Conservation (phyloP, 2,329 filamentous ascomycete species). For the Diaporthe sp. region DNA sequence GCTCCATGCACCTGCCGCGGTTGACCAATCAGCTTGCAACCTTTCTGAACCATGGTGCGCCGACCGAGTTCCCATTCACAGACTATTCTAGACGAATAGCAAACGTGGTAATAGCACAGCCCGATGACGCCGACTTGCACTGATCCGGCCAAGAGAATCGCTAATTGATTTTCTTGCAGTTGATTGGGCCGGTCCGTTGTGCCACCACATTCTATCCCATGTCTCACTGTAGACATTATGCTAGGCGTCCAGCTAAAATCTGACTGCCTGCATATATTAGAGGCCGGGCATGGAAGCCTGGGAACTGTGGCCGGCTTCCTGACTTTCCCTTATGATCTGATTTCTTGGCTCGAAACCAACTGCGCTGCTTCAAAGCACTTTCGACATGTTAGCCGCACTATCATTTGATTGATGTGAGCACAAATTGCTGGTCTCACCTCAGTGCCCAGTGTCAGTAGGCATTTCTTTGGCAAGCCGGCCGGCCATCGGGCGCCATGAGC, state of each 20-base stretch:
- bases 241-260: neutral
- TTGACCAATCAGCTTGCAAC: too few relatives aligned
- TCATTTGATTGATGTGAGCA: neutral
- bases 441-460: too few relatives aligned
- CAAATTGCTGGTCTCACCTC: too few relatives aligned
- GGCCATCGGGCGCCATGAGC: neutral
- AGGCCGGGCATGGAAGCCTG: neutral
- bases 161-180: neutral
- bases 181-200: neutral
- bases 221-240: neutral
- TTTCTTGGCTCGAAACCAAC: neutral
- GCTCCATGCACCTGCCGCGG: too few relatives aligned
- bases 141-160: neutral
- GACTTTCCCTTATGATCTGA: neutral
- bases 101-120: too few relatives aligned
- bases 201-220: neutral
- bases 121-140: too few relatives aligned
- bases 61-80: too few relatives aligned
- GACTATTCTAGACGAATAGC: too few relatives aligned
- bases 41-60: too few relatives aligned
- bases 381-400: neutral
- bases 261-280: neutral
- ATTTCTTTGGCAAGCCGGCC: too few relatives aligned
- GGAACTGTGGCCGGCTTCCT: neutral
- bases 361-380: rapidly evolving